A percentile compares a stretch with the other conserved stretches of the same genome.
Evolutionary conservation across 1,284 basidiomycete species (phyloP).

Genomic region (Butyriboletus pseudospeciosus): DNA sequence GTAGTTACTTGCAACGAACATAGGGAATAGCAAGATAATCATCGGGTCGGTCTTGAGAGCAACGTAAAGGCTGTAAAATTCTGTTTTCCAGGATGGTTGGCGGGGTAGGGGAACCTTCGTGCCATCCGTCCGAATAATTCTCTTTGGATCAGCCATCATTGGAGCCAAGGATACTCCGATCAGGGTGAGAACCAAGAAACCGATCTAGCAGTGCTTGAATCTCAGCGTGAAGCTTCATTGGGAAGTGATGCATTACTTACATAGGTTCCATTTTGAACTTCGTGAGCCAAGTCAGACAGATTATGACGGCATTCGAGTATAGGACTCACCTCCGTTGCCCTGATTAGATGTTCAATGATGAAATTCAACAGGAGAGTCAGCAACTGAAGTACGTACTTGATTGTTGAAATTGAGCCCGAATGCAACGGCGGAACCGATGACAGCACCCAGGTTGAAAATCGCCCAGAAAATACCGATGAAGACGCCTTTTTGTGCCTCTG

Average conservation of each 20-base stretch:
- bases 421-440: slow-evolving; percentile 64
- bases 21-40: slow-evolving; percentile 59
- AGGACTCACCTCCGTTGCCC: slow-evolving; percentile 25
- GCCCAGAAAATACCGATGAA: slow-evolving; percentile 77
- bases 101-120: slow-evolving; percentile 55
- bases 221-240: not conserved
- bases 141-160: slow-evolving; percentile 63
- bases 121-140: slow-evolving; percentile 70
- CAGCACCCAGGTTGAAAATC: slow-evolving; percentile 71
- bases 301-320: not conserved
- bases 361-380: not conserved
- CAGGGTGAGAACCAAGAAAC: slow-evolving; percentile 64
- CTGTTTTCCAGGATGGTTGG: slow-evolving; percentile 67
- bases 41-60: slow-evolving; percentile 54
- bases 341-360: slow-evolving; percentile 1
- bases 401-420: slow-evolving; percentile 55
- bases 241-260: slow-evolving; percentile 34
- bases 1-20: slow-evolving; percentile 74
- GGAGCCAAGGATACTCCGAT: slow-evolving; percentile 63
- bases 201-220: slow-evolving; percentile 46
- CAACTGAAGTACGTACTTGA: slow-evolving; percentile 29
- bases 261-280: slow-evolving; percentile 60
- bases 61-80: slow-evolving; percentile 50
- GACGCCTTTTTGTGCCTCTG: slow-evolving; percentile 70
- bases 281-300: slow-evolving; percentile 6